Percentiles rank a stretch among this genome's conserved stretches.
These are phyloP conservation scores for Karstenula rhodostoma DNA, from an alignment of 2,329 filamentous ascomycete genomes.

Conservation along the genomic window DNA sequence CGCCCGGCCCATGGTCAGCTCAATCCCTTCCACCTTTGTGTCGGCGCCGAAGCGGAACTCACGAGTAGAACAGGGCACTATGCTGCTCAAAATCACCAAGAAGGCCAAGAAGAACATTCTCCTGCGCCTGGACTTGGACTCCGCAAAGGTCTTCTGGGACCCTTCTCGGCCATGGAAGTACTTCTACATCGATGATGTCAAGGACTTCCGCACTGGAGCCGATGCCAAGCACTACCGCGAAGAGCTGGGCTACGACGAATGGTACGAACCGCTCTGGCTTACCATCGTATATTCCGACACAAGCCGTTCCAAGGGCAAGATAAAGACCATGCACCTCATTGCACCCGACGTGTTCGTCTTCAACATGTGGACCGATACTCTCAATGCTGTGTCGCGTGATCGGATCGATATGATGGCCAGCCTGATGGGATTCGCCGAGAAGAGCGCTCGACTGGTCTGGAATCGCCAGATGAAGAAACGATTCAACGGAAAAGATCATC, in stretches of 20 bases:
- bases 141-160: conserved; percentile 90
- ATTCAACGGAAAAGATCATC: conserved; percentile 61
- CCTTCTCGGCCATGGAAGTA: conserved; percentile 78
- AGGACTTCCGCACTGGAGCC: conserved; percentile 82
- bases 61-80: conserved; percentile 78
- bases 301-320: conserved; percentile 75
- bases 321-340: conserved; percentile 87
- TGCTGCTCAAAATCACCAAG: conserved; percentile 83
- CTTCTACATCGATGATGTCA: conserved; percentile 94
- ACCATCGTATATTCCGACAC: conserved; percentile 87
- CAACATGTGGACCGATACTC: conserved; percentile 80
- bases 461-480: conserved; percentile 79
- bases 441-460: conserved; percentile 86
- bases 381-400: conserved; percentile 84
- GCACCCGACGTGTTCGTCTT: conserved; percentile 77
- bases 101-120: conserved; percentile 77
- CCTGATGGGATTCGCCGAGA: conserved; percentile 77
- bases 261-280: conserved; percentile 79
- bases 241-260: conserved; percentile 75
- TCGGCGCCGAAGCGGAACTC: conserved; percentile 79
- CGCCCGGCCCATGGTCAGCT: conserved; percentile 38
- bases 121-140: conserved; percentile 81
- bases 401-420: conserved; percentile 91
- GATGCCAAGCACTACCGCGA: conserved; percentile 90
- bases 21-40: conserved; percentile 51